Conservation (phyloP, 2,329 filamentous ascomycete genomes). For the Orbilia brochopaga region DNA sequence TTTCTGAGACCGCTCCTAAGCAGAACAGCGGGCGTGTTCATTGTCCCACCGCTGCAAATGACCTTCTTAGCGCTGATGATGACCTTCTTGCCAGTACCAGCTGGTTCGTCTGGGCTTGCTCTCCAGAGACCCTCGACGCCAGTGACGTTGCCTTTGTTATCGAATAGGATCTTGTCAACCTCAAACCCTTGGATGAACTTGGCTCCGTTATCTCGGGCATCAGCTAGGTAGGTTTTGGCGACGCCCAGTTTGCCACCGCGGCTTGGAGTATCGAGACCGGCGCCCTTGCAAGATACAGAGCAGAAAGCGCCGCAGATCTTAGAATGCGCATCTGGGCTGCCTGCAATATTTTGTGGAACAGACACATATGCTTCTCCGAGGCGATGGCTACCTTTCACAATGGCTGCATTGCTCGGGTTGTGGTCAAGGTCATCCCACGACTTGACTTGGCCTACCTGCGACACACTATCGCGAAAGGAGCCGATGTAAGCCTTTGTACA, state of each 20-base stretch:
- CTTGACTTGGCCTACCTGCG: constrained; percentile 27
- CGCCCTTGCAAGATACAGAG: constrained; percentile 62
- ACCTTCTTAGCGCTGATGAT: constrained; percentile 55
- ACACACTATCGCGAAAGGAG: constrained; percentile 19
- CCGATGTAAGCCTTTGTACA: neutral
- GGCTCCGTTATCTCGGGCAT: constrained; percentile 77
- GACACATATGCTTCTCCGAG: constrained; percentile 31
- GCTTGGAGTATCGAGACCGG: constrained; percentile 51
- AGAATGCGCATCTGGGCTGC: constrained; percentile 31
- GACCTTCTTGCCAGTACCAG: constrained; percentile 60
- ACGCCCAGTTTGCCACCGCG: constrained; percentile 79
- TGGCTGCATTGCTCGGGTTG: constrained; percentile 20
- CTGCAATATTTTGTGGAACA: constrained; percentile 41
- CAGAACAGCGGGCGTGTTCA: constrained; percentile 78
- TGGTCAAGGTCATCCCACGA: constrained; percentile 34
- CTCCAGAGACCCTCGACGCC: constrained; percentile 79
- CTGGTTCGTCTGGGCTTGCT: constrained; percentile 62
- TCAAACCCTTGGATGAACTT: constrained; percentile 83
- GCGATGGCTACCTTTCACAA: constrained; percentile 34
- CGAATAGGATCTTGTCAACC: constrained; percentile 74
- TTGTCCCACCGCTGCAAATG: constrained; percentile 65
- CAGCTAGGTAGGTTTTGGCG: constrained; percentile 75
- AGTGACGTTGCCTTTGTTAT: constrained; percentile 63
- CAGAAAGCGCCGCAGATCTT: constrained; percentile 60
- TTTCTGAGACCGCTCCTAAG: constrained; percentile 77